Evolutionary conservation across 371 early-diverging fungal species (phyloP).

Genomic region (Fennellomyces sp.): DNA sequence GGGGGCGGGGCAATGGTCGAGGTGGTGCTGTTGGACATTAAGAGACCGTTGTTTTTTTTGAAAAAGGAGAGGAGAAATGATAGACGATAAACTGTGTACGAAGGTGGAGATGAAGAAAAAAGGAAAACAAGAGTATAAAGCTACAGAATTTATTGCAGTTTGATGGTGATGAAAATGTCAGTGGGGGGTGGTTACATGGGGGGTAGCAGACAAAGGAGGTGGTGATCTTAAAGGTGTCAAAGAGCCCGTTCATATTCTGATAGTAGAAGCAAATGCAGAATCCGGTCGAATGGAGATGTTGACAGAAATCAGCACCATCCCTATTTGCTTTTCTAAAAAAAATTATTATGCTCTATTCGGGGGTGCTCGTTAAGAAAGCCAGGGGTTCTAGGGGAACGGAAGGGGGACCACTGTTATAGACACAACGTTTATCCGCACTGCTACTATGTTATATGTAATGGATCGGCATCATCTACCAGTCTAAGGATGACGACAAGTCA

Average conservation of each 20-base stretch:
- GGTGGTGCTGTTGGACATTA: slow-evolving; percentile 1
- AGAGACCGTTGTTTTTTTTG: neutral
- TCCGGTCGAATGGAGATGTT: neutral
- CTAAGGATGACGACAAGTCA: no score
- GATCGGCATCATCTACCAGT: no score
- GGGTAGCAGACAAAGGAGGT: neutral
- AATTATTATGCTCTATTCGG: no score
- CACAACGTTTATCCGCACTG: no score
- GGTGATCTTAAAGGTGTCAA: neutral
- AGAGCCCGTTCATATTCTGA: neutral
- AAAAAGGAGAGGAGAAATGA: slow-evolving; percentile 5
- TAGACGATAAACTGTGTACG: neutral
- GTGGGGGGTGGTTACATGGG: neutral
- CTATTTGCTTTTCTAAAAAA: neutral
- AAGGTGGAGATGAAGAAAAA: neutral
- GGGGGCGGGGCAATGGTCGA: neutral
- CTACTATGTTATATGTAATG: no score
- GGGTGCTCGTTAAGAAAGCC: no score
- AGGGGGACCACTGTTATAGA: no score
- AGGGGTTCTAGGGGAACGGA: no score
- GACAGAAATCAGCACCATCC: neutral
- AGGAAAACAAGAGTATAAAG: neutral
- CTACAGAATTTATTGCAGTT: neutral
- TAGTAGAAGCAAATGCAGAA: neutral
- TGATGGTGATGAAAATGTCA: neutral